Conservation (phyloP, 78 protist genomes). For the Planoprotostelium fungivorum region DNA sequence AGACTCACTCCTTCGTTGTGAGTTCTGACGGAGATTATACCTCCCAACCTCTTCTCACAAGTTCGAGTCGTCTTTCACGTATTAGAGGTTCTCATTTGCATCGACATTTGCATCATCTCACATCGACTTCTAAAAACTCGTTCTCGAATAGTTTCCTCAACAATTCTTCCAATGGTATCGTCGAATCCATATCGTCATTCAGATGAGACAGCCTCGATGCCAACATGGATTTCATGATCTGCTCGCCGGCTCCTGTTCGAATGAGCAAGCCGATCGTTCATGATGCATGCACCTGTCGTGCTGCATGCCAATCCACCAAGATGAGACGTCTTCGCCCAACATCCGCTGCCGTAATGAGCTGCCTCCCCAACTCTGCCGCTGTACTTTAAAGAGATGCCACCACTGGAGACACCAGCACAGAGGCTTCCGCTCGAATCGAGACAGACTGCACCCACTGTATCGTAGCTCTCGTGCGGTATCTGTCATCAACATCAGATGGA, state of each 20-base stretch:
- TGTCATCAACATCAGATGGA: constrained; percentile 13
- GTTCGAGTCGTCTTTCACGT: too few species aligned
- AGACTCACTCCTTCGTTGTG: constrained; percentile 2
- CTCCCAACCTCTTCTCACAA: constrained; percentile 44
- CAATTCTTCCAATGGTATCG: too few species aligned
- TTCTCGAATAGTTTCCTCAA: too few species aligned
- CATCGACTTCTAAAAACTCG: too few species aligned
- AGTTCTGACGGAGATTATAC: constrained; percentile 35
- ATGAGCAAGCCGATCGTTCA: constrained; percentile 6
- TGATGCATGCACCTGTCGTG: constrained; percentile 24
- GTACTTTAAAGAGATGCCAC: constrained; percentile 61
- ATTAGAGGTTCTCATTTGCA: too few species aligned
- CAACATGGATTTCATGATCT: constrained; percentile 34
- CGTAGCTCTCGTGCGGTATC: constrained; percentile 27
- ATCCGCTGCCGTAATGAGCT: constrained; percentile 45
- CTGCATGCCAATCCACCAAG: constrained; percentile 38
- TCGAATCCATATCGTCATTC: too few species aligned
- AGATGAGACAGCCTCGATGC: constrained; percentile 12
- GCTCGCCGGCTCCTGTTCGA: constrained; percentile 66
- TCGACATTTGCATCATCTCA: too few species aligned
- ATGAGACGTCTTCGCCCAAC: constrained; percentile 39
- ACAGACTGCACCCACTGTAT: constrained; percentile 71
- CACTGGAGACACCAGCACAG: constrained; percentile 72
- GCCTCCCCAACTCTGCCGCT: constrained; percentile 76
- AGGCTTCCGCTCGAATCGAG: constrained; percentile 53